Conservation (phyloP, 1,139 yeast species). For the Kurtzmaniella quercitrusa region DNA sequence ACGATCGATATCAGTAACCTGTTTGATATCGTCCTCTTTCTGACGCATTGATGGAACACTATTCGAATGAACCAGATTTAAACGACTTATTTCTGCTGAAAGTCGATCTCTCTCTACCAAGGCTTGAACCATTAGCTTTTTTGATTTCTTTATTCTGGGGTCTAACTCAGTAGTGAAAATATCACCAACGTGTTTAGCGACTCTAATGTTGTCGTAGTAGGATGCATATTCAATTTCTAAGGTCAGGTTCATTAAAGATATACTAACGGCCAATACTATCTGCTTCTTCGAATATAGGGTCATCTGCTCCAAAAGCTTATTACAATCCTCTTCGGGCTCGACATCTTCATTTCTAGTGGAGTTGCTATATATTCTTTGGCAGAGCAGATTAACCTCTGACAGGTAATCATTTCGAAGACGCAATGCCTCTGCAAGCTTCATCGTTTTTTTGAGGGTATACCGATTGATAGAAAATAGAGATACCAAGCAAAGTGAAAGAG, state of each 20-base stretch:
- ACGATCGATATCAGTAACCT: neutral
- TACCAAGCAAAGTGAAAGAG: too few species aligned
- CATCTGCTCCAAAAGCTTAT: neutral
- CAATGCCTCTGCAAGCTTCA: neutral
- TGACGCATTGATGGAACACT: neutral
- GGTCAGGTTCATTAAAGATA: neutral
- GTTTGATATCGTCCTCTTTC: neutral
- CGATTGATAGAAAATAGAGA: too few species aligned
- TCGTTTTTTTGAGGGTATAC: neutral
- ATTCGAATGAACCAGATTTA: neutral
- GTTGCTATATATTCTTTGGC: neutral
- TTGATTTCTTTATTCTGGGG: neutral
- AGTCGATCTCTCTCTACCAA: neutral
- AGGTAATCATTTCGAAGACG: neutral
- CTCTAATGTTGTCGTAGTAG: neutral
- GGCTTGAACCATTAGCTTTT: neutral
- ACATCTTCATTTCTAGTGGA: neutral
- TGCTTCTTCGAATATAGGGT: neutral
- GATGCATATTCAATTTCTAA: neutral
- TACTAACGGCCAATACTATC: conserved; percentile 2
- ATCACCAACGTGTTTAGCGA: neutral
- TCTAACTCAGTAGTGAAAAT: neutral
- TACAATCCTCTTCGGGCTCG: neutral
- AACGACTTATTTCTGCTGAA: neutral
- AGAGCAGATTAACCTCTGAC: neutral